A percentile compares a stretch with the other conserved stretches of the same genome.
phyloP scores from a whole-genome alignment of 768 basidiomycete species.

The Agaricus bisporus region DNA sequence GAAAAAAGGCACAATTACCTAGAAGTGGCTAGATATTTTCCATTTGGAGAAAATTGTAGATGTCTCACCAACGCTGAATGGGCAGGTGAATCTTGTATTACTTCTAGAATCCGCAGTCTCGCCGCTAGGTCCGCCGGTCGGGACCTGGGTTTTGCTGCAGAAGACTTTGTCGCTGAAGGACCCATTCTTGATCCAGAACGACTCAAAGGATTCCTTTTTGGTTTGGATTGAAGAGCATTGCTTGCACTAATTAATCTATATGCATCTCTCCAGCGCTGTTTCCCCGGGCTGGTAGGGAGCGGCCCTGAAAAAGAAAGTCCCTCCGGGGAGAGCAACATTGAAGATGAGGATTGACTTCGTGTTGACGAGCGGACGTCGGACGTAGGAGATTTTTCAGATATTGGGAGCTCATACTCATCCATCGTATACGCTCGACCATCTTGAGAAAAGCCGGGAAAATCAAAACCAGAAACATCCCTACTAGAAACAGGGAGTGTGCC shows the following conservation, averaged over 20 bases:
- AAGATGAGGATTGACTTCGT: background rate
- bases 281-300: constrained; percentile 22
- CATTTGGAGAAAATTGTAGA: constrained; percentile 73
- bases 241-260: constrained; percentile 37
- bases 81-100: constrained; percentile 54
- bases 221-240: background rate
- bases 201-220: background rate
- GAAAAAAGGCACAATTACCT: constrained; percentile 31
- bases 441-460: background rate
- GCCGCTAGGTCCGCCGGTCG: constrained; percentile 11
- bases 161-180: constrained; percentile 42
- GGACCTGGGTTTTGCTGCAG: constrained; percentile 45
- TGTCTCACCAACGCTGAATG: constrained; percentile 67
- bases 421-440: background rate
- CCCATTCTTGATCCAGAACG: background rate
- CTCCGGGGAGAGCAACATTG: background rate
- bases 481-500: background rate
- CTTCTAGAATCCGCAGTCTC: constrained; percentile 25
- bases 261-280: constrained; percentile 38
- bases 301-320: background rate
- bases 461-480: background rate
- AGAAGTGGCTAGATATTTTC: constrained; percentile 67
- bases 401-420: background rate
- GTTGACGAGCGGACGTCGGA: background rate
- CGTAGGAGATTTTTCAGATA: background rate